Conservation (phyloP, 225 moss, liverwort and hornwort species). For the Sphagnum contortum region DNA sequence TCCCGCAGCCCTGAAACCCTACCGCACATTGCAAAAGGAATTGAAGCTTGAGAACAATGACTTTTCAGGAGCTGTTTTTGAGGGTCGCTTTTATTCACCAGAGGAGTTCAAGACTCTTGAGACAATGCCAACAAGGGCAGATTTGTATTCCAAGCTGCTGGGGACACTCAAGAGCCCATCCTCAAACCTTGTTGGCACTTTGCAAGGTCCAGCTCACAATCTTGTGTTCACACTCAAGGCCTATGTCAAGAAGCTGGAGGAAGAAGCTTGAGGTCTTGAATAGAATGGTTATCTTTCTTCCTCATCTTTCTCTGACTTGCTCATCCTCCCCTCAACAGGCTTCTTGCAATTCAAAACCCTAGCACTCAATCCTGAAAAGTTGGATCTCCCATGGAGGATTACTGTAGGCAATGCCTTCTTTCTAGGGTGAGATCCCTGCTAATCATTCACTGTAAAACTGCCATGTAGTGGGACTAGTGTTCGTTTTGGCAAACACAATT, state of each 20-base stretch:
- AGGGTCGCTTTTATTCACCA: conserved; percentile 74
- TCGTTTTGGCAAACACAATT: too few species aligned
- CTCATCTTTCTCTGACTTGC: too few species aligned
- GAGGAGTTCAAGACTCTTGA: conserved; percentile 71
- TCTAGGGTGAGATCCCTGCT: too few species aligned
- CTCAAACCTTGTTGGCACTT: conserved; percentile 51
- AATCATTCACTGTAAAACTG: too few species aligned
- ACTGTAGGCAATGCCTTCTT: too few species aligned
- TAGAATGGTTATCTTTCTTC: too few species aligned
- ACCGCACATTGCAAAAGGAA: conserved; percentile 85
- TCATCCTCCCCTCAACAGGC: too few species aligned
- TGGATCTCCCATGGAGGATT: too few species aligned
- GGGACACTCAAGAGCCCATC: conserved; percentile 65
- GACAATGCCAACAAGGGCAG: conserved; percentile 72
- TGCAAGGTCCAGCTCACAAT: conserved; percentile 80
- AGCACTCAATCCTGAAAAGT: too few species aligned
- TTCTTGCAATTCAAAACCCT: too few species aligned
- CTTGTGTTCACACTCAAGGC: conserved; percentile 75
- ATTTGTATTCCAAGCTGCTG: conserved; percentile 67
- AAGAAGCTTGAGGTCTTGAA: conserved; percentile 26
- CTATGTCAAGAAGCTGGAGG: conserved; percentile 90
- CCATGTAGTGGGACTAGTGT: too few species aligned
- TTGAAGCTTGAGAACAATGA: conserved; percentile 79
- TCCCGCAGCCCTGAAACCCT: conserved; percentile 80
- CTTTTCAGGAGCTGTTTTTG: conserved; percentile 88